These are phyloP conservation scores for Anthracocystis setariae DNA, from an alignment of 1,284 basidiomycete species.

Conservation along the genomic window DNA sequence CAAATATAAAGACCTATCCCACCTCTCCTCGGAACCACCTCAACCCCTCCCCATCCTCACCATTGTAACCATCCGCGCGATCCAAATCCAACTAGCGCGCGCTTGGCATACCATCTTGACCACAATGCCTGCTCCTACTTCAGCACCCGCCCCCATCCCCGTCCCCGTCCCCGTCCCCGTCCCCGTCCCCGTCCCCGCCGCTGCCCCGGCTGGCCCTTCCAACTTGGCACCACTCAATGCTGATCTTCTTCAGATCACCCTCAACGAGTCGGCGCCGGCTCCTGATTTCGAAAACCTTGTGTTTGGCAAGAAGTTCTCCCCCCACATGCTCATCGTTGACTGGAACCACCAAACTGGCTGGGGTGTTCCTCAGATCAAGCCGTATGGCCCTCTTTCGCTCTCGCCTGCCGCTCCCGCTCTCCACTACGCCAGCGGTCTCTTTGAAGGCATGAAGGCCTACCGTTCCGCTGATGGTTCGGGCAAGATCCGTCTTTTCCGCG, in stretches of 20 bases:
- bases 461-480: conserved; percentile 42
- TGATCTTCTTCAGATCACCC: conserved; percentile 44
- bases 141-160: conserved; percentile 10
- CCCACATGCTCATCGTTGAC: conserved; percentile 90
- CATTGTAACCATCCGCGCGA: too few relatives aligned
- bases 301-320: conserved; percentile 75
- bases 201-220: conserved; percentile 22
- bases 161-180: conserved; percentile 17
- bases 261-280: conserved; percentile 32
- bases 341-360: conserved; percentile 81
- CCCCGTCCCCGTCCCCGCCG: conserved; percentile 8
- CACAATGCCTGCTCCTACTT: conserved; percentile 31
- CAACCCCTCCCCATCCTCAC: not conserved
- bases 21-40: not conserved
- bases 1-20: not conserved
- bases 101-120: not conserved
- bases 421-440: conserved; percentile 51
- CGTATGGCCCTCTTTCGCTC: conserved; percentile 70
- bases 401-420: conserved; percentile 47
- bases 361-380: conserved; percentile 82
- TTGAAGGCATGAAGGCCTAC: conserved; percentile 59
- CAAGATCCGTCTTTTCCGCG: conserved; percentile 51
- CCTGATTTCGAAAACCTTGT: conserved; percentile 68
- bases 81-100: too few relatives aligned
- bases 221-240: conserved; percentile 43